Percentiles rank a stretch among this genome's conserved stretches.
Evolutionary conservation across 164 flowering plant genomes (phyloP).

Genomic region (Echeveria elegans): DNA sequence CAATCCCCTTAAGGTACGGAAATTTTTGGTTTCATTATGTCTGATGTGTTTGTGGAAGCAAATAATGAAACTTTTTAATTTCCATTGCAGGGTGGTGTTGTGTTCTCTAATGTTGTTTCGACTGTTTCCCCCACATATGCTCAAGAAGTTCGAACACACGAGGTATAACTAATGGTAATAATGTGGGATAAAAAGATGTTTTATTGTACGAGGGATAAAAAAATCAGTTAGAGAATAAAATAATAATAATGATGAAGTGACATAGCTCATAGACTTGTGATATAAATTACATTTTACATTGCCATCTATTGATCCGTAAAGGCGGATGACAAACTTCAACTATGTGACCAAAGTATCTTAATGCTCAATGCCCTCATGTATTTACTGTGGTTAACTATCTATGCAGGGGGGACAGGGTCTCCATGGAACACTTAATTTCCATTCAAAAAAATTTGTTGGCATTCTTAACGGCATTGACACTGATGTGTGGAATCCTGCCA

Average conservation of each 20-base stretch:
- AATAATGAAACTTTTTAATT: neutral
- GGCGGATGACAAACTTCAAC: neutral
- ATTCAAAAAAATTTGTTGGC: conserved; percentile 82
- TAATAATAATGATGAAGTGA: neutral
- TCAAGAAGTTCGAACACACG: conserved; percentile 80
- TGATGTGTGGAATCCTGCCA: conserved; percentile 87
- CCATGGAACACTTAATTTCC: conserved; percentile 57
- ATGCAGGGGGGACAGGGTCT: conserved; percentile 82
- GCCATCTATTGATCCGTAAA: neutral
- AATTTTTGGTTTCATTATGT: neutral
- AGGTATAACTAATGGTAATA: conserved; percentile 40
- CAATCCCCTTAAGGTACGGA: conserved; percentile 75
- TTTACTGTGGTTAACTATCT: neutral
- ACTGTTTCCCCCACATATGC: conserved; percentile 98
- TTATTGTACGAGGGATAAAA: no score
- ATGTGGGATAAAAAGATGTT: neutral
- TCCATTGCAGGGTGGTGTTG: conserved; percentile 73
- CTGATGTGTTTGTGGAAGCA: neutral
- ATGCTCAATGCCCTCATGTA: neutral
- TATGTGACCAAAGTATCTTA: neutral
- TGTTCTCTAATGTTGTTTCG: conserved; percentile 94
- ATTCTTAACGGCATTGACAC: conserved; percentile 92
- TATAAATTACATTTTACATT: neutral
- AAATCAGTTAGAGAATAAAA: neutral
- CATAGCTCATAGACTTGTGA: neutral